A percentile compares a stretch with the other conserved stretches of the same genome.
Evolutionary conservation across 345 rosid species (phyloP).

Genomic region (Triadica sebifera): DNA sequence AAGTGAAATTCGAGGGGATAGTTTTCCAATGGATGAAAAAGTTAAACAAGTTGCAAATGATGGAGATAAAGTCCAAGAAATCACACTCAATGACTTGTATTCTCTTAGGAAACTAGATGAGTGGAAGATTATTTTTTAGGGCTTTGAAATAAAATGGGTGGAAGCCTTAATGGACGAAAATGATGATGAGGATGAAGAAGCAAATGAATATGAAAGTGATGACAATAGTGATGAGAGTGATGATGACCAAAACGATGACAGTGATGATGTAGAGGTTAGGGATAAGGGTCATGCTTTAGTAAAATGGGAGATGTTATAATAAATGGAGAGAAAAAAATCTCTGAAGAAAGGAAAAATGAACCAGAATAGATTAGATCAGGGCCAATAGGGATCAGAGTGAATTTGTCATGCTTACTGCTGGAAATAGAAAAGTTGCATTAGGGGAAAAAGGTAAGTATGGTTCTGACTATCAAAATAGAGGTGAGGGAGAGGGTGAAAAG

Average conservation of each 20-base stretch:
- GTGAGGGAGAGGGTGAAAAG: too few relatives aligned
- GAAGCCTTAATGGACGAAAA: slow-evolving; percentile 83
- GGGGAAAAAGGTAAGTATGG: too few relatives aligned
- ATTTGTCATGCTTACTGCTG: too few relatives aligned
- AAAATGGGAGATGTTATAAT: slow-evolving; percentile 79
- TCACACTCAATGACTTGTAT: slow-evolving; percentile 88
- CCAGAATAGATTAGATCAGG: slow-evolving; percentile 91
- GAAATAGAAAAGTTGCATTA: too few relatives aligned
- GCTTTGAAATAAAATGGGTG: slow-evolving; percentile 88
- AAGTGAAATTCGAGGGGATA: too few relatives aligned
- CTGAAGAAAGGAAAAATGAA: slow-evolving; percentile 88
- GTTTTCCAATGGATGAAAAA: too few relatives aligned
- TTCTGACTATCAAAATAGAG: too few relatives aligned
- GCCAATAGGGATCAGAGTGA: too few relatives aligned
- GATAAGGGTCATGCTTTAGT: slow-evolving; percentile 41
- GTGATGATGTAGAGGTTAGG: slow-evolving; percentile 44
- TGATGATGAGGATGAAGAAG: slow-evolving; percentile 67
- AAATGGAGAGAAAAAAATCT: slow-evolving; percentile 74
- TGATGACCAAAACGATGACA: slow-evolving; percentile 48
- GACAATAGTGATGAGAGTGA: slow-evolving; percentile 48
- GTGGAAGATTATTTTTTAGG: slow-evolving; percentile 95
- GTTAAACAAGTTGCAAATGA: too few relatives aligned
- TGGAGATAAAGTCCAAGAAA: slow-evolving; percentile 90
- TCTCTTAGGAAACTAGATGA: slow-evolving; percentile 96
- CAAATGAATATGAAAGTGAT: slow-evolving; percentile 53